Percentiles rank a stretch among this genome's conserved stretches.
phyloP scores from a whole-genome alignment of 768 basidiomycete genomes.

The Wakefieldia striispora region DNA sequence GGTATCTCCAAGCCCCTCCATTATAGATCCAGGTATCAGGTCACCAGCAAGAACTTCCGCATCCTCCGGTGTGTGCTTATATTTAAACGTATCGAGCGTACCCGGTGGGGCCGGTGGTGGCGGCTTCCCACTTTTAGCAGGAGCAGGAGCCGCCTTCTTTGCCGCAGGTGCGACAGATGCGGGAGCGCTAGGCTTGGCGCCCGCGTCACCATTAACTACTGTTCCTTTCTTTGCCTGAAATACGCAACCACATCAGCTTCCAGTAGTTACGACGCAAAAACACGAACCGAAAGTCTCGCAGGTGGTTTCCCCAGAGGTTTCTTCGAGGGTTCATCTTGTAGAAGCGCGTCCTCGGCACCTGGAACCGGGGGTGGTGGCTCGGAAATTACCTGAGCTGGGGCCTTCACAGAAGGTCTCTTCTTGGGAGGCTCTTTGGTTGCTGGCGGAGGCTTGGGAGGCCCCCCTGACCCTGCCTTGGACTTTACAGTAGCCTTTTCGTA shows the following conservation, averaged over 20 bases:
- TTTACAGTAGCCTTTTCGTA: constrained; percentile 91
- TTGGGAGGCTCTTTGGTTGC: constrained; percentile 34
- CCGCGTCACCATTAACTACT: constrained; percentile 31
- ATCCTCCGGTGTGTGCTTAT: constrained; percentile 87
- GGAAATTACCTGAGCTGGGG: constrained; percentile 11
- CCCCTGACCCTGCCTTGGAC: constrained; percentile 65
- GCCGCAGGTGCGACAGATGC: constrained; percentile 29
- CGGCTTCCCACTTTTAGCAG: constrained; percentile 47
- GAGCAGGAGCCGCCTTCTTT: constrained; percentile 45
- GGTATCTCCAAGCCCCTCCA: constrained; percentile 74
- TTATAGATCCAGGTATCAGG: constrained; percentile 65
- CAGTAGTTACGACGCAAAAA: neutral
- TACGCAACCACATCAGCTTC: constrained; percentile 1
- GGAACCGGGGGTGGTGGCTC: constrained; percentile 21
- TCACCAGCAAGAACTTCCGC: constrained; percentile 78
- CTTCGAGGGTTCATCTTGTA: constrained; percentile 35
- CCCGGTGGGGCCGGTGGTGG: constrained; percentile 48
- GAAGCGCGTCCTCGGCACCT: constrained; percentile 9
- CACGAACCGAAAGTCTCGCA: constrained; percentile 42
- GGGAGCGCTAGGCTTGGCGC: constrained; percentile 24
- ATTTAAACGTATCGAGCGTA: constrained; percentile 82
- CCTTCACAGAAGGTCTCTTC: constrained; percentile 37
- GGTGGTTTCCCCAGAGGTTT: constrained; percentile 52
- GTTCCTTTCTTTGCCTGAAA: constrained; percentile 52
- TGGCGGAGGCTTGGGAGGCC: constrained; percentile 42